These are phyloP conservation scores for Cucurbita argyrosperma DNA, from an alignment of 306 rosid genomes.

Conservation along the genomic window DNA sequence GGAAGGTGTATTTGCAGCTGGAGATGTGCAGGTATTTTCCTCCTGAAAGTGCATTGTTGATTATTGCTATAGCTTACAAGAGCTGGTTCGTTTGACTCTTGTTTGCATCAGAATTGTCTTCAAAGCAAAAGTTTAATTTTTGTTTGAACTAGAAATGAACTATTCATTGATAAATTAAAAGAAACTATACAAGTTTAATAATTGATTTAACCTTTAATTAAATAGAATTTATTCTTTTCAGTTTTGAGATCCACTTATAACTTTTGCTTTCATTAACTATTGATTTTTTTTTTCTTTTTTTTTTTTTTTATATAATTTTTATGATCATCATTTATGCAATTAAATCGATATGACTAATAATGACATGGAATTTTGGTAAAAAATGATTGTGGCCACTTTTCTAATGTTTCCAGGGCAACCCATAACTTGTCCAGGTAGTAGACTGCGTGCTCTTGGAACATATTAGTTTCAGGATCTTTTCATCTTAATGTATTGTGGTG, in stretches of 20 bases:
- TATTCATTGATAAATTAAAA: not conserved
- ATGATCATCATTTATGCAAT: not conserved
- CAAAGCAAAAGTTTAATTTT: not conserved
- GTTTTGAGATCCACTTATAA: not conserved
- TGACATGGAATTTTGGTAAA: not conserved
- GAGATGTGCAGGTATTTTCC: conserved; percentile 79
- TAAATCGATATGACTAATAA: not conserved
- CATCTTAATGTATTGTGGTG: not conserved
- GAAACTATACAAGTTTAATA: not conserved
- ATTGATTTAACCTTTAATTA: not conserved
- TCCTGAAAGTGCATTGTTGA: not conserved
- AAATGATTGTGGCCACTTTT: not conserved
- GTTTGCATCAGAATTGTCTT: not conserved
- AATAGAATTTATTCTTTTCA: not conserved
- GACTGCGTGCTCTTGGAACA: not conserved
- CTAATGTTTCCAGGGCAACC: not conserved
- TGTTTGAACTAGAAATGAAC: not conserved
- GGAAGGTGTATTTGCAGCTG: conserved; percentile 88
- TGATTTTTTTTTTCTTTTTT: not conserved
- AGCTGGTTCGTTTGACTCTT: not conserved
- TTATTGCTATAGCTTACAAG: not conserved
- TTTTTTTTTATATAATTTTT: no score
- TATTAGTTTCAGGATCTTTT: not conserved
- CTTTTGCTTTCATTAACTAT: not conserved
- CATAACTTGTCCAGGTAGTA: not conserved